Evolutionary conservation across 2,329 filamentous ascomycete genomes (phyloP).

Genomic region (Pyrenochaeta sp.): DNA sequence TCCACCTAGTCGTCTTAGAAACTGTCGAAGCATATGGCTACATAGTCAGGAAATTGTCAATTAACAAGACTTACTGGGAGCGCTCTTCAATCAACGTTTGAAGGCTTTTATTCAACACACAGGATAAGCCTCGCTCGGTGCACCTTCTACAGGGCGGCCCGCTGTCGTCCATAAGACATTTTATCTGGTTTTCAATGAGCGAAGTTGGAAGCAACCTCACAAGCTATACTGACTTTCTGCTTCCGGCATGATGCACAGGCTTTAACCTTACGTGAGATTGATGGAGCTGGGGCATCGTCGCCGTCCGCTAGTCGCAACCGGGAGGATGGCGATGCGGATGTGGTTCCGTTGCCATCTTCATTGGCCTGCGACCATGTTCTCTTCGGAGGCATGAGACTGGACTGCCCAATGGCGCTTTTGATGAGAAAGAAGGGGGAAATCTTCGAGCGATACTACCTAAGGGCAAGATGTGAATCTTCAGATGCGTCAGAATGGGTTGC

Average conservation of each 20-base stretch:
- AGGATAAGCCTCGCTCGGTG: constrained; percentile 58
- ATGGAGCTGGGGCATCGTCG: constrained; percentile 16
- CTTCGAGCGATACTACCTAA: too few relatives aligned
- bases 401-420: too few relatives aligned
- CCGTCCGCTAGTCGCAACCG: constrained; percentile 16
- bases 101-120: constrained; percentile 61
- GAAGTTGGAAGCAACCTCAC: not conserved
- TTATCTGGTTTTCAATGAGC: constrained; percentile 46
- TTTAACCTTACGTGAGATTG: constrained; percentile 44
- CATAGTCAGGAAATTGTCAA: too few relatives aligned
- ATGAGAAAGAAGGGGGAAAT: too few relatives aligned
- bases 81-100: constrained; percentile 58
- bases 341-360: constrained; percentile 15
- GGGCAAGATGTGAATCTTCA: constrained; percentile 1
- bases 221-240: constrained; percentile 50
- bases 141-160: constrained; percentile 60
- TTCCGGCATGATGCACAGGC: constrained; percentile 63
- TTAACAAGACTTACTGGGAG: constrained; percentile 31
- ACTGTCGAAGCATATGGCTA: too few relatives aligned
- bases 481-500: not conserved
- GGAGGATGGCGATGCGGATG: constrained; percentile 16
- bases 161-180: constrained; percentile 60
- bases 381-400: constrained; percentile 27
- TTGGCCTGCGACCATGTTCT: constrained; percentile 32
- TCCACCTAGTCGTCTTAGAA: constrained; percentile 29